Evolutionary conservation across 23 red algal genomes (phyloP).

Genomic region (Cyanidioschyzon merolae): DNA sequence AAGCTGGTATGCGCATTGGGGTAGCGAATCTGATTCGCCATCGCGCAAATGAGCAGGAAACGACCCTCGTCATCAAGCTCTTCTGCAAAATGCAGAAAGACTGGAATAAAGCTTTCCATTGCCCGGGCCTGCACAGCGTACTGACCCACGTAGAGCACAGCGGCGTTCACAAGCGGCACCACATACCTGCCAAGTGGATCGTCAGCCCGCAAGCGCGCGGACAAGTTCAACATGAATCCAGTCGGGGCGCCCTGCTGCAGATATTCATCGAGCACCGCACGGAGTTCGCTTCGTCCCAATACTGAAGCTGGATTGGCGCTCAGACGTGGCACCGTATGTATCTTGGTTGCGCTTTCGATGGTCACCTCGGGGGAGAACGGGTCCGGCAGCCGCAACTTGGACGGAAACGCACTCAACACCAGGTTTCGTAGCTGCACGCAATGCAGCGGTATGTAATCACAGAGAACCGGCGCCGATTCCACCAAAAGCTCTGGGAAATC

Average conservation of each 20-base stretch:
- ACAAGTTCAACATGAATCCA: neutral
- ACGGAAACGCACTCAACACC: slow-evolving; percentile 71
- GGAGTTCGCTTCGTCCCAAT: slow-evolving; percentile 31
- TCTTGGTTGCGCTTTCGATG: slow-evolving; percentile 58
- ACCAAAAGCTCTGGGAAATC: slow-evolving; percentile 97
- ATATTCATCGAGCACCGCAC: slow-evolving; percentile 43
- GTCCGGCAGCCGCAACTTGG: slow-evolving; percentile 81
- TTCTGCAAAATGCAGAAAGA: slow-evolving; percentile 42
- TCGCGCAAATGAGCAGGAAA: slow-evolving; percentile 49
- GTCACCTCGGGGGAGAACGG: slow-evolving; percentile 79
- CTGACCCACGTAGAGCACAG: slow-evolving; percentile 77
- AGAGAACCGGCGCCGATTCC: slow-evolving; percentile 58
- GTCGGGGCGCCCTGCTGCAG: slow-evolving; percentile 10
- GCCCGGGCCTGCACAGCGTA: slow-evolving; percentile 14
- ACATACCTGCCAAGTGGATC: neutral
- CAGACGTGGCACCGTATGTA: slow-evolving; percentile 43
- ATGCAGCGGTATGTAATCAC: slow-evolving; percentile 45
- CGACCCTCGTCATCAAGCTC: slow-evolving; percentile 75
- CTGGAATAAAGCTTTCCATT: slow-evolving; percentile 25
- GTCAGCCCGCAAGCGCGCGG: neutral
- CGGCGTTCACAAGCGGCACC: slow-evolving; percentile 47
- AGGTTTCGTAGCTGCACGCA: slow-evolving; percentile 92
- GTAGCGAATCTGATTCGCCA: slow-evolving; percentile 83
- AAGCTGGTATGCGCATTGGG: slow-evolving; percentile 88
- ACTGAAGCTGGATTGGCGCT: slow-evolving; percentile 38